Percentiles rank a stretch among this genome's conserved stretches.
Conservation (phyloP, 495 filamentous ascomycete species). For the Podospora australis region DNA sequence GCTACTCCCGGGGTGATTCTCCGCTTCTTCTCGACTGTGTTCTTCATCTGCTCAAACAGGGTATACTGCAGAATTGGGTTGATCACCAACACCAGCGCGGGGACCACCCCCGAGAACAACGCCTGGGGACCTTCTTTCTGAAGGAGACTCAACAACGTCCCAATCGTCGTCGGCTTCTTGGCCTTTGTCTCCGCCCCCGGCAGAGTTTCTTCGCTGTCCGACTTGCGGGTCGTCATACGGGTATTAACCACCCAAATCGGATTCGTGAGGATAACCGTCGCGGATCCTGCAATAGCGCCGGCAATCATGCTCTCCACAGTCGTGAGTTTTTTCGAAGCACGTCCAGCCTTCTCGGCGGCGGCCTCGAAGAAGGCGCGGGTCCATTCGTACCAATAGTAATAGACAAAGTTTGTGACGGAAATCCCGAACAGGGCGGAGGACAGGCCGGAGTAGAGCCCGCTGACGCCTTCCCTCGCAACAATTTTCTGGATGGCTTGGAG, state of each 20-base stretch:
- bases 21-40: slow-evolving; percentile 42
- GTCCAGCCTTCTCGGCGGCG: slow-evolving; percentile 67
- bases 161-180: slow-evolving; percentile 60
- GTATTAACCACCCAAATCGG: slow-evolving; percentile 99
- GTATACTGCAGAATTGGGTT: slow-evolving; percentile 99
- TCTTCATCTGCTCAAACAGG: slow-evolving; percentile 95
- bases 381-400: slow-evolving; percentile 99
- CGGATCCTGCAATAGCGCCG: slow-evolving; percentile 88
- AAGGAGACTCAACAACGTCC: slow-evolving; percentile 70
- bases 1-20: slow-evolving; percentile 74
- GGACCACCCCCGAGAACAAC: slow-evolving; percentile 87
- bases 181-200: slow-evolving; percentile 19
- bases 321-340: slow-evolving; percentile 74
- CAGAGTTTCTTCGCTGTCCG: slow-evolving; percentile 30
- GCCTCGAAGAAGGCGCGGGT: slow-evolving; percentile 82
- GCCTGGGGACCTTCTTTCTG: slow-evolving; percentile 72
- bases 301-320: slow-evolving; percentile 89
- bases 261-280: slow-evolving; percentile 92
- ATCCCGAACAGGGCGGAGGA: slow-evolving; percentile 96
- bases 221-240: slow-evolving; percentile 86
- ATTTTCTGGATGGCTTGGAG: slow-evolving; percentile 78
- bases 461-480: slow-evolving; percentile 80
- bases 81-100: slow-evolving; percentile 87
- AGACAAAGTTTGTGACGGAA: slow-evolving; percentile 97
- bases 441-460: slow-evolving; percentile 79